Conservation (phyloP, 495 filamentous ascomycete genomes). For the Jackrogersella minutella region DNA sequence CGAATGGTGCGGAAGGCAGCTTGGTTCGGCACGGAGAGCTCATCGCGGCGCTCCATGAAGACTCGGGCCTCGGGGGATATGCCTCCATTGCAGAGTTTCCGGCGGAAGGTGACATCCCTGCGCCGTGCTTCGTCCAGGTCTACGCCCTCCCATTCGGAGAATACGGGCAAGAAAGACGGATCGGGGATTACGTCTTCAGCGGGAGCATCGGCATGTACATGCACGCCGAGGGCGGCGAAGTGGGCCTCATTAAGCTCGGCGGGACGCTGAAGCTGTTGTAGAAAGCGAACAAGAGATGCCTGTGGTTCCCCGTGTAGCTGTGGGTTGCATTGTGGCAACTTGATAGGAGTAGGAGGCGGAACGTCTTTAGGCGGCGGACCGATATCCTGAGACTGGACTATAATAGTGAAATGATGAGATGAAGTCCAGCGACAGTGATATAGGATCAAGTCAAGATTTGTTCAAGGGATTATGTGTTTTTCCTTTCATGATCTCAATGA, state of each 20-base stretch:
- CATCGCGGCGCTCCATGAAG: slow-evolving; percentile 60
- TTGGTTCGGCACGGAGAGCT: slow-evolving; percentile 59
- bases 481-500: too few species aligned
- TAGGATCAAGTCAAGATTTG: too few species aligned
- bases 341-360: slow-evolving; percentile 62
- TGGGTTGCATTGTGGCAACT: slow-evolving; percentile 56
- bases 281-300: slow-evolving; percentile 49
- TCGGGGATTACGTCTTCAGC: slow-evolving; percentile 58
- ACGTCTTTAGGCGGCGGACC: slow-evolving; percentile 54
- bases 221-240: slow-evolving; percentile 59
- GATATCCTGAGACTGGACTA: slow-evolving; percentile 41
- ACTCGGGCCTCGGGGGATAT: slow-evolving; percentile 59
- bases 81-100: slow-evolving; percentile 54
- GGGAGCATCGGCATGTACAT: slow-evolving; percentile 55
- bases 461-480: too few species aligned
- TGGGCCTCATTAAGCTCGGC: slow-evolving; percentile 54
- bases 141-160: slow-evolving; percentile 56
- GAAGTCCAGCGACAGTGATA: slow-evolving; percentile 5
- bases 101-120: slow-evolving; percentile 53
- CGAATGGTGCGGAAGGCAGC: slow-evolving; percentile 62
- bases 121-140: slow-evolving; percentile 53
- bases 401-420: slow-evolving; percentile 45
- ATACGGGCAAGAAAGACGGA: slow-evolving; percentile 55
- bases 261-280: slow-evolving; percentile 59
- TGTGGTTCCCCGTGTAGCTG: slow-evolving; percentile 31